Conservation (phyloP, 495 filamentous ascomycete genomes). For the Aspergillus haitiensis region DNA sequence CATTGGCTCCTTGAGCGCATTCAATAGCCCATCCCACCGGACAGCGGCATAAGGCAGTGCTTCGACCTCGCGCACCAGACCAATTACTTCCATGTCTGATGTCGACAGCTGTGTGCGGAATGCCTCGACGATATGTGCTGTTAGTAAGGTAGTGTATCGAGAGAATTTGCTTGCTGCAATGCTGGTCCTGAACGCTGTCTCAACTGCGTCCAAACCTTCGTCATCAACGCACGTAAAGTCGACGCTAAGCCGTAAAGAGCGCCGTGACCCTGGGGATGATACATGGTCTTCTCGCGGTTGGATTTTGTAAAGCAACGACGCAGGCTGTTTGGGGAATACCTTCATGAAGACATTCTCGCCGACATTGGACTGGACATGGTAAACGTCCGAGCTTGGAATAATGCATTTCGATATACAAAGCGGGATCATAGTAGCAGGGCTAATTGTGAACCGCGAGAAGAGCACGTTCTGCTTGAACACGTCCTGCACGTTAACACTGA, state of each 20-base stretch:
- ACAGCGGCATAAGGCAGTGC: conserved; percentile 39
- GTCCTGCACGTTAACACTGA: conserved; percentile 96
- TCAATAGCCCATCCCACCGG: conserved; percentile 45
- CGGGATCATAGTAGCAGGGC: conserved; percentile 71
- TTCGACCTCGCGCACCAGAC: conserved; percentile 46
- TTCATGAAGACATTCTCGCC: conserved; percentile 54
- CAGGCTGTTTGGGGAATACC: conserved; percentile 79
- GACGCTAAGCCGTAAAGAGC: conserved; percentile 65
- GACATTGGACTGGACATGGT: conserved; percentile 62
- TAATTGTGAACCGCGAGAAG: conserved; percentile 87
- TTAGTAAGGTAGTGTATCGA: conserved; percentile 48
- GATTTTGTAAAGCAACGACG: conserved; percentile 81
- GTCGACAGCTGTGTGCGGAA: conserved; percentile 54
- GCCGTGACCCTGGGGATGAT: conserved; percentile 40
- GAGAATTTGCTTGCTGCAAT: conserved; percentile 46
- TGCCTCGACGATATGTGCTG: conserved; percentile 50
- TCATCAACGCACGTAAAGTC: conserved; percentile 79
- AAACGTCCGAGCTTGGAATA: conserved; percentile 68
- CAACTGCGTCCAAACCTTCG: conserved; percentile 45
- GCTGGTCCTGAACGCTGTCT: conserved; percentile 42
- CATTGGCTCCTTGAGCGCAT: conserved; percentile 39
- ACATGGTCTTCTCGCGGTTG: conserved; percentile 30
- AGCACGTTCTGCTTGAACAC: conserved; percentile 81
- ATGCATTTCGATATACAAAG: conserved; percentile 69
- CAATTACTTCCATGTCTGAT: conserved; percentile 57